phyloP scores from a whole-genome alignment of 2,329 filamentous ascomycete species.

The Arthrobotrys musiformis region DNA sequence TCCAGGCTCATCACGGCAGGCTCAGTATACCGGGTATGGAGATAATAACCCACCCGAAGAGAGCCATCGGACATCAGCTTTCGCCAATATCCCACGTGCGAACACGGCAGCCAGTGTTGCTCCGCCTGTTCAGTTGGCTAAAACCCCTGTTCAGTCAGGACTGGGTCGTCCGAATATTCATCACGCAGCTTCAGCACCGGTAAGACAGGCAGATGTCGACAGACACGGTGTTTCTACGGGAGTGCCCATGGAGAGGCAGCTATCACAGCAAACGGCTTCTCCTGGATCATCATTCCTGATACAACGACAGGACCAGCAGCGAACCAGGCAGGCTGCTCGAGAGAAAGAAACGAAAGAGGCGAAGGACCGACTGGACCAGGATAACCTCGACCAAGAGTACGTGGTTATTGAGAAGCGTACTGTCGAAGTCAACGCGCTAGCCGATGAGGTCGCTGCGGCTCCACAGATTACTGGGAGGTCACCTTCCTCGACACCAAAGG shows the following conservation, averaged over 20 bases:
- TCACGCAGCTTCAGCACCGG: conserved; percentile 29
- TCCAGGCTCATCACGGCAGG: conserved; percentile 22
- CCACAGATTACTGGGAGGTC: conserved; percentile 70
- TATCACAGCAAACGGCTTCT: conserved; percentile 56
- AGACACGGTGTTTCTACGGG: conserved; percentile 37
- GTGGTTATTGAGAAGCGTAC: conserved; percentile 94
- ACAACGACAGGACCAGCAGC: conserved; percentile 57
- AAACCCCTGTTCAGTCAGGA: conserved; percentile 7
- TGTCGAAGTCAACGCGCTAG: conserved; percentile 96
- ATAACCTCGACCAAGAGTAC: conserved; percentile 87
- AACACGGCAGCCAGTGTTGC: conserved; percentile 6
- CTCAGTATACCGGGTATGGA: conserved; percentile 14
- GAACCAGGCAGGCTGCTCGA: conserved; percentile 45
- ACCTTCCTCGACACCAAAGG: conserved; percentile 56
- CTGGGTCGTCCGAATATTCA: conserved; percentile 26
- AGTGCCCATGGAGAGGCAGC: conserved; percentile 52
- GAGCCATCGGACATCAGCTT: conserved; percentile 21
- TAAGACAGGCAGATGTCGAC: conserved; percentile 27
- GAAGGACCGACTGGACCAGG: conserved; percentile 71
- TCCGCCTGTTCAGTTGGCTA: conserved; percentile 24
- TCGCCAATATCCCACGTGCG: conserved; percentile 4
- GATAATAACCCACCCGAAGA: conserved; percentile 29
- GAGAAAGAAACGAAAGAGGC: conserved; percentile 47
- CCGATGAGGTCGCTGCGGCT: conserved; percentile 90
- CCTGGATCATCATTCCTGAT: conserved; percentile 59